These are phyloP conservation scores for Comarum palustre DNA, from an alignment of 306 rosid genomes.

Conservation along the genomic window DNA sequence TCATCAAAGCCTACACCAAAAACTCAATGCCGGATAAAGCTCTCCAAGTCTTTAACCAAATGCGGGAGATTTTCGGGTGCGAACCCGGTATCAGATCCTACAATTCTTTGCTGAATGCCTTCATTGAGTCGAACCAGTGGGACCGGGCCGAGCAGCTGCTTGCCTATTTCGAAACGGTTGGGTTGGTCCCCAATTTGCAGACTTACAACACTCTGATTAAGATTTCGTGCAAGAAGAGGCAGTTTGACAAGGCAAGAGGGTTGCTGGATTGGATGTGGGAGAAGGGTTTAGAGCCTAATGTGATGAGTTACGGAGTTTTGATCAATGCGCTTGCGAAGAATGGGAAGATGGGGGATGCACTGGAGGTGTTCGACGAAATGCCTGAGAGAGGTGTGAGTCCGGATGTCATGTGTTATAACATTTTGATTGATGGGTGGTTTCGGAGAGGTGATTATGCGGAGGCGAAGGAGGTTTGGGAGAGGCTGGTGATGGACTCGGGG, in stretches of 20 bases:
- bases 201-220: constrained; percentile 69
- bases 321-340: constrained; percentile 46
- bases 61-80: constrained; percentile 74
- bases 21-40: constrained; percentile 75
- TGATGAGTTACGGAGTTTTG: constrained; percentile 62
- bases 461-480: constrained; percentile 72
- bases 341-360: constrained; percentile 49
- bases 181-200: constrained; percentile 58
- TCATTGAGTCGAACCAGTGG: constrained; percentile 67
- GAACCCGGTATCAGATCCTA: constrained; percentile 59
- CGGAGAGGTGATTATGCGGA: constrained; percentile 46
- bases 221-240: constrained; percentile 62
- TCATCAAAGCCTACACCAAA: constrained; percentile 70
- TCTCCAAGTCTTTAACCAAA: constrained; percentile 47
- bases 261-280: constrained; percentile 69
- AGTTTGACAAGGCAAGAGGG: constrained; percentile 60
- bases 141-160: constrained; percentile 58
- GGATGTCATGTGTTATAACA: constrained; percentile 79
- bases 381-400: constrained; percentile 56
- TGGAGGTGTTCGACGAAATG: constrained; percentile 89
- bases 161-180: constrained; percentile 48
- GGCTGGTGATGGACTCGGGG: constrained; percentile 45
- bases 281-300: constrained; percentile 55
- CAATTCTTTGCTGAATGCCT: constrained; percentile 68
- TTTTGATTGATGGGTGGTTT: constrained; percentile 76